A percentile compares a stretch with the other conserved stretches of the same genome.
Evolutionary conservation across 148 eudicot species (phyloP).

Genomic region (Silene uniflora): DNA sequence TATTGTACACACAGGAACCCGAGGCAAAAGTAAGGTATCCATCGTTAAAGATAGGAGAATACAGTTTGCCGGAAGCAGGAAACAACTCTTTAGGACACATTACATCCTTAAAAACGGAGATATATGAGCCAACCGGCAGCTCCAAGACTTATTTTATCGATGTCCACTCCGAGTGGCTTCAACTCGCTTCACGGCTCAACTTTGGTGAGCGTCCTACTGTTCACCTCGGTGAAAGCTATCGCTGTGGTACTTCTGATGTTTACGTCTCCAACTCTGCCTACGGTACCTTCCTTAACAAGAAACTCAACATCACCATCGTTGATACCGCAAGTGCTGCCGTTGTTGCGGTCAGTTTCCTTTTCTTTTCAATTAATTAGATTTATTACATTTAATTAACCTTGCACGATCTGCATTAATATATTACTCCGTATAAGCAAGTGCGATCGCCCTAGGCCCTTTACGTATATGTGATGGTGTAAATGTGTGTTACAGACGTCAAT

Average conservation of each 20-base stretch:
- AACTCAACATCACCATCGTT: too few species aligned
- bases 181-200: constrained; percentile 14
- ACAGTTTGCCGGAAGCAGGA: constrained; percentile 21
- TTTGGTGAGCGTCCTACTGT: constrained; percentile 13
- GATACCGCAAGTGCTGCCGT: too few species aligned
- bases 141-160: constrained; percentile 9
- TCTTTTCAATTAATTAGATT: too few species aligned
- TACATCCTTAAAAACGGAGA: neutral
- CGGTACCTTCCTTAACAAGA: neutral
- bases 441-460: too few species aligned
- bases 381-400: too few species aligned
- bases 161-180: constrained; percentile 17
- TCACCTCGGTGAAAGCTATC: constrained; percentile 2
- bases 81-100: constrained; percentile 7
- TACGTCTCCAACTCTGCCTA: constrained; percentile 15
- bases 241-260: constrained; percentile 16
- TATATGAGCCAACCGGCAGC: constrained; percentile 9
- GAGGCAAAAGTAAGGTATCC: neutral
- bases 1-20: neutral
- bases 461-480: too few species aligned
- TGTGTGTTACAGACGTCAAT: too few species aligned
- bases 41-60: constrained; percentile 17
- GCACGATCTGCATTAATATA: too few species aligned
- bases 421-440: too few species aligned
- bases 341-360: too few species aligned